Conservation (phyloP, 1,139 yeast genomes). For the Zygotorulaspora mrakii region DNA sequence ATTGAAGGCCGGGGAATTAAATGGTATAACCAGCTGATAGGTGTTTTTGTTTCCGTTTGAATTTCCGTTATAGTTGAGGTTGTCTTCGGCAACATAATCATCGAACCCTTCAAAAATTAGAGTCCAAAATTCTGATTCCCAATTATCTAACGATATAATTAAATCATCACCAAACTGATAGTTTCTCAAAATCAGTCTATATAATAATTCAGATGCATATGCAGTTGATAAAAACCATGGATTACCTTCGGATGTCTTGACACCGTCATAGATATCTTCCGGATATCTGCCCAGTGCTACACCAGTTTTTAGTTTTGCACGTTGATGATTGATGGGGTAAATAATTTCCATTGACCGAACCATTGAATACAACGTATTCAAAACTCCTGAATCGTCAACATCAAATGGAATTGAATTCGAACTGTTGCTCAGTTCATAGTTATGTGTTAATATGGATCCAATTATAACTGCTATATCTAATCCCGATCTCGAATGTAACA, state of each 20-base stretch:
- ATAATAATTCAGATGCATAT: conserved; percentile 54
- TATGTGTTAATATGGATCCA: conserved; percentile 65
- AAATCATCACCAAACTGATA: conserved; percentile 38
- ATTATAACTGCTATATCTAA: conserved; percentile 76
- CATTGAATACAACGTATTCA: conserved; percentile 57
- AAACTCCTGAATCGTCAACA: conserved; percentile 49
- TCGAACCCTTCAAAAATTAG: conserved; percentile 19
- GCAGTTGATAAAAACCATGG: conserved; percentile 95
- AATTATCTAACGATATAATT: conserved; percentile 25
- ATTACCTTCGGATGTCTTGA: conserved; percentile 70
- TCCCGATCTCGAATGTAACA: conserved; percentile 55
- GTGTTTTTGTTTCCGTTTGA: conserved; percentile 5
- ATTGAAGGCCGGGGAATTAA: conserved; percentile 46
- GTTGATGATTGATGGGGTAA: conserved; percentile 66
- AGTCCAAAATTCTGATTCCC: conserved; percentile 30
- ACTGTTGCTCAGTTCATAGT: conserved; percentile 36
- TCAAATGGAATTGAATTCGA: conserved; percentile 51
- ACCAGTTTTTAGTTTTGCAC: conserved; percentile 47
- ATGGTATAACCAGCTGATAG: conserved; percentile 39
- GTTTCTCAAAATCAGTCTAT: conserved; percentile 40
- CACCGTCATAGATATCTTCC: conserved; percentile 86
- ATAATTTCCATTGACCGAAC: conserved; percentile 64
- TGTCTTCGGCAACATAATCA: conserved; percentile 4
- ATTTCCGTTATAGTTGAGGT: not conserved
- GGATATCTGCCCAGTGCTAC: conserved; percentile 90